A percentile compares a stretch with the other conserved stretches of the same genome.
phyloP scores from a whole-genome alignment of 441 rosid genomes.

The Brassica hybrid region DNA sequence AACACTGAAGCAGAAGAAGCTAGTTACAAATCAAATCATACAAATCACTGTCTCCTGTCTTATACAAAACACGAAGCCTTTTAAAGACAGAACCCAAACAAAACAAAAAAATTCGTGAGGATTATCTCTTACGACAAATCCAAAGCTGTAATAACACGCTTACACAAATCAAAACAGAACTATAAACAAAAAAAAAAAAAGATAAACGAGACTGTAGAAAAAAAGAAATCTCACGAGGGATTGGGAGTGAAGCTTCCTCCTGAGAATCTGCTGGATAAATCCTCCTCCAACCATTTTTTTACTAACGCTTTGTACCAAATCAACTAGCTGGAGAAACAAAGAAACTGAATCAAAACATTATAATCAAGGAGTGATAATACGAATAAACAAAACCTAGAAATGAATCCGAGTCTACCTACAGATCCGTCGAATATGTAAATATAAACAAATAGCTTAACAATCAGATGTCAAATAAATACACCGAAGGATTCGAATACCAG shows the following conservation, averaged over 20 bases:
- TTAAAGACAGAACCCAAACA: conserved; percentile 4
- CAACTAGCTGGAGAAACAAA: conserved; percentile 31
- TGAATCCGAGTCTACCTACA: conserved; percentile 22
- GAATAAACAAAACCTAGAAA: conserved; percentile 20
- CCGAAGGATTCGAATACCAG: conserved; percentile 7
- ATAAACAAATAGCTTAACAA: neutral
- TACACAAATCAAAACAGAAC: neutral
- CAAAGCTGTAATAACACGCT: conserved; percentile 15
- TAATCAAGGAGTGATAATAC: neutral
- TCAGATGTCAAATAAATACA: conserved; percentile 3
- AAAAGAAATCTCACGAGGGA: conserved; percentile 55
- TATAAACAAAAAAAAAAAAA: neutral
- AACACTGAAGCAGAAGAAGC: conserved; percentile 2
- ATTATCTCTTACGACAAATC: conserved; percentile 14
- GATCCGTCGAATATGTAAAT: conserved; percentile 19
- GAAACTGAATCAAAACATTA: conserved; percentile 12
- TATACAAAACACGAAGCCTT: neutral
- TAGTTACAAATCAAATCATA: conserved; percentile 3
- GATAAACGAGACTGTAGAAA: neutral
- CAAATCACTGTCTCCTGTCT: conserved; percentile 3
- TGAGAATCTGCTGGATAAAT: conserved; percentile 84
- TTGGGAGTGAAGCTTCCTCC: conserved; percentile 78
- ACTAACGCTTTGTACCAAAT: conserved; percentile 45
- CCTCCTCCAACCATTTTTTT: conserved; percentile 94
- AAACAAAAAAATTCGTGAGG: neutral